These are phyloP conservation scores for Crithidia bombi DNA, from an alignment of 208 protist species.

Conservation along the genomic window DNA sequence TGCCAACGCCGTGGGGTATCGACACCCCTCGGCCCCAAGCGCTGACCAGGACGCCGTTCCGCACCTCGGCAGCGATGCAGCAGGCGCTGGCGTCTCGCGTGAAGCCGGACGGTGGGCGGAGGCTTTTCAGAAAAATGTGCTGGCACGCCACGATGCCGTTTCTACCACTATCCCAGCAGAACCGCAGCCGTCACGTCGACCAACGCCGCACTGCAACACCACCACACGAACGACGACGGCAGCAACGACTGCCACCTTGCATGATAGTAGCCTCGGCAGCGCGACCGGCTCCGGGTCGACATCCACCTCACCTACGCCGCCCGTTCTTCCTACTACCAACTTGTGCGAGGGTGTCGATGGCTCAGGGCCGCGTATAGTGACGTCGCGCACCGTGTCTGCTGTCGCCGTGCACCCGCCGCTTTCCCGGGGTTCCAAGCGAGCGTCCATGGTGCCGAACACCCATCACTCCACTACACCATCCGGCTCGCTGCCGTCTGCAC, in stretches of 20 bases:
- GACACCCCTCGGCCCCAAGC: background rate
- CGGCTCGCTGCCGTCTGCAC: background rate
- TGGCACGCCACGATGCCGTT: constrained; percentile 8
- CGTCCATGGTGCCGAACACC: background rate
- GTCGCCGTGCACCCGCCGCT: constrained; percentile 23
- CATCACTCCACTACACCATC: background rate
- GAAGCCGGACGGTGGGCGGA: constrained; percentile 14
- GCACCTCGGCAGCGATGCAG: background rate
- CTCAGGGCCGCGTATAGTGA: background rate
- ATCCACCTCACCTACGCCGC: constrained; percentile 2
- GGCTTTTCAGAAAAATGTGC: constrained; percentile 14
- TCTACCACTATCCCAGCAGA: background rate
- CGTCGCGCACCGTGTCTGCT: constrained; percentile 11
- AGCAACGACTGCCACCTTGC: background rate
- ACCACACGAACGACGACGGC: background rate
- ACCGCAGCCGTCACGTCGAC: constrained; percentile 12
- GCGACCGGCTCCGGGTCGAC: background rate
- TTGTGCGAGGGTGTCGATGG: background rate
- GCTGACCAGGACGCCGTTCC: background rate
- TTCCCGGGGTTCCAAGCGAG: constrained; percentile 8
- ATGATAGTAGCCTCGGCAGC: background rate
- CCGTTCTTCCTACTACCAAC: background rate
- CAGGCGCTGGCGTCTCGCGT: background rate
- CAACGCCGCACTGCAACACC: constrained; percentile 4
- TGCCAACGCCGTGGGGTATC: background rate